phyloP scores from a whole-genome alignment of 83 land plant species.

The Isoetes engelmannii region DNA sequence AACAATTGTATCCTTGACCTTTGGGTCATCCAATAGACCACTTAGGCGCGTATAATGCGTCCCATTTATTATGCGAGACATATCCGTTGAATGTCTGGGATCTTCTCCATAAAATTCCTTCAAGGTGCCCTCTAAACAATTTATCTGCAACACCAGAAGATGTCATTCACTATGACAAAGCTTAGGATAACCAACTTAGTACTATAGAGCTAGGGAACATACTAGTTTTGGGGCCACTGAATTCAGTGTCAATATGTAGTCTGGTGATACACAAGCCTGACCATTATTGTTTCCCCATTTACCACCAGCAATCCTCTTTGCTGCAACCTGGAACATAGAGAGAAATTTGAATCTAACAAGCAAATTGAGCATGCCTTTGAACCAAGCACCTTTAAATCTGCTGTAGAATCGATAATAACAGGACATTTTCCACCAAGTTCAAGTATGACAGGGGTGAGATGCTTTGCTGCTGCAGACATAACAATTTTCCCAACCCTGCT shows the following conservation, averaged over 20 bases:
- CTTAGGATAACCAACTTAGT: background rate
- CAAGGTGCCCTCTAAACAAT: conserved; percentile 38
- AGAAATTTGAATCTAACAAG: background rate
- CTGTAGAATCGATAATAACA: conserved; percentile 62
- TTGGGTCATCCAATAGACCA: conserved; percentile 57
- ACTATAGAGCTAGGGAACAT: conserved; percentile 7
- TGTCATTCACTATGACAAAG: background rate
- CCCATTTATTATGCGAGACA: conserved; percentile 62
- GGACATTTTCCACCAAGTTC: conserved; percentile 99
- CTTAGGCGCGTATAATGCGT: conserved; percentile 57
- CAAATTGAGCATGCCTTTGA: background rate
- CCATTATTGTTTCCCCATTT: conserved; percentile 87
- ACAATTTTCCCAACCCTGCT: conserved; percentile 76
- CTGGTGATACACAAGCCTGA: conserved; percentile 89
- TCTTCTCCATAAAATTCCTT: conserved; percentile 62
- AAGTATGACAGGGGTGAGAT: conserved; percentile 92
- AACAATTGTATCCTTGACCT: conserved; percentile 56
- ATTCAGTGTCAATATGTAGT: conserved; percentile 67
- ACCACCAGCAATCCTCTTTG: conserved; percentile 63
- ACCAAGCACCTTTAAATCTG: conserved; percentile 48
- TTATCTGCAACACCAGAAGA: conserved; percentile 37
- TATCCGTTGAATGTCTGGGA: conserved; percentile 50
- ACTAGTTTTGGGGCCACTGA: conserved; percentile 74
- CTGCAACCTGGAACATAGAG: conserved; percentile 47
- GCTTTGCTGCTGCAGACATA: conserved; percentile 95